A percentile compares a stretch with the other conserved stretches of the same genome.
Conservation (phyloP, 305 asterid species). For the Fraxinus velutina region DNA sequence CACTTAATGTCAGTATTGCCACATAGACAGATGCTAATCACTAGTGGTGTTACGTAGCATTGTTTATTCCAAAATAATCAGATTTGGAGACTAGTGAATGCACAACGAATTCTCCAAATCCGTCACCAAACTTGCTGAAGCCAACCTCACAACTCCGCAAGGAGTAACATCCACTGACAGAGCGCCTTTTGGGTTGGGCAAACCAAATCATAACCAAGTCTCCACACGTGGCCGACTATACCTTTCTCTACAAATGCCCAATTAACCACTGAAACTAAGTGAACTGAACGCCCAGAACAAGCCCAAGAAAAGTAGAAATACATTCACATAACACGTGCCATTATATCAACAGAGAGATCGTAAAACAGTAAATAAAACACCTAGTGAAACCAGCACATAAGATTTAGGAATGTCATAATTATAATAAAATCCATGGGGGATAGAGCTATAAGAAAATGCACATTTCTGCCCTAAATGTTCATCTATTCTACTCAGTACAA, state of each 20-base stretch:
- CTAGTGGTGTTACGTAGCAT: neutral
- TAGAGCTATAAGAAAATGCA: neutral
- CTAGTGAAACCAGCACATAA: neutral
- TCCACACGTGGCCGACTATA: neutral
- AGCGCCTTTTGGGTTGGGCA: neutral
- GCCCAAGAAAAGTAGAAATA: neutral
- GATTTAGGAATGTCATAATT: neutral
- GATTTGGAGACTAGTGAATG: neutral
- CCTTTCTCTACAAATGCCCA: neutral
- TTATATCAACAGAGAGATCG: neutral
- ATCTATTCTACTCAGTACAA: neutral
- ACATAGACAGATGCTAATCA: neutral
- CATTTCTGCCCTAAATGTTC: neutral
- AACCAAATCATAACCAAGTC: neutral
- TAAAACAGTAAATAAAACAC: neutral
- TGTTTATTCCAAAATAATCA: neutral
- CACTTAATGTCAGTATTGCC: neutral
- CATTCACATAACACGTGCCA: neutral
- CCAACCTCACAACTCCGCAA: neutral
- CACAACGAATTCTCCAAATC: neutral
- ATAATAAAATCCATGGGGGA: neutral
- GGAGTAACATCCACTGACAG: neutral
- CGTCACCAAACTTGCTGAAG: neutral
- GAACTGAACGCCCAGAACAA: neutral
- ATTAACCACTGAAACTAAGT: neutral